phyloP scores from a whole-genome alignment of 176 grass and related monocot genomes.

The sorghum (Sorghum bicolor) region DNA sequence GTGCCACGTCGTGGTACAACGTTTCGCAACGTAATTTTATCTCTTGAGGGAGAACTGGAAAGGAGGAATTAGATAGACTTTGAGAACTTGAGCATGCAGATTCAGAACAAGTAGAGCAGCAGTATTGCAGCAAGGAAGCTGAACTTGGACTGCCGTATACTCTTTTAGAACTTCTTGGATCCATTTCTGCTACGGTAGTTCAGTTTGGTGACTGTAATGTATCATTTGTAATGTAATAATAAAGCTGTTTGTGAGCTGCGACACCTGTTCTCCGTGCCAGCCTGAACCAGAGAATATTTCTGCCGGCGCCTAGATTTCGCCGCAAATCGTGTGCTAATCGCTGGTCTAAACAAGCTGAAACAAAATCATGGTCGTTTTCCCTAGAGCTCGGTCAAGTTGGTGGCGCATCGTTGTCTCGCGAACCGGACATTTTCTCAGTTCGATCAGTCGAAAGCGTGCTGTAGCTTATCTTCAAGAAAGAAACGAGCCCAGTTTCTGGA shows the following conservation, averaged over 20 bases:
- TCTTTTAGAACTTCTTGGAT: not conserved
- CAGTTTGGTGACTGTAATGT: not conserved
- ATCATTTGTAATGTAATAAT: not conserved
- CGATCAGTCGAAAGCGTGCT: not conserved
- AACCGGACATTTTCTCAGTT: slow-evolving; percentile 9
- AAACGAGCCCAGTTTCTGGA: too few species aligned
- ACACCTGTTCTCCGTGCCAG: not conserved
- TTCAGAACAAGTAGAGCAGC: not conserved
- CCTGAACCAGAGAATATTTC: not conserved
- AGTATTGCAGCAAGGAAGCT: not conserved
- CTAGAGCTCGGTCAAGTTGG: slow-evolving; percentile 1
- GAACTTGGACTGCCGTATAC: not conserved
- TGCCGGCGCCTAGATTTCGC: slow-evolving; percentile 3
- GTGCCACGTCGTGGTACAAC: too few species aligned
- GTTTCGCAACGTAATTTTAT: too few species aligned
- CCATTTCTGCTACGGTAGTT: not conserved
- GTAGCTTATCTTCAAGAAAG: not conserved
- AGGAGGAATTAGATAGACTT: too few species aligned
- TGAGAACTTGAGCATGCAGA: too few species aligned
- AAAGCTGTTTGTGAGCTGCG: not conserved
- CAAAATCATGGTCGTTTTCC: slow-evolving; percentile 1
- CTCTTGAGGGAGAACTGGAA: too few species aligned
- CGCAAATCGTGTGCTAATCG: not conserved
- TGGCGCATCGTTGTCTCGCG: slow-evolving; percentile 9
- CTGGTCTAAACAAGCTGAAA: not conserved